These are phyloP conservation scores for Globisporangium takayamanum DNA, from an alignment of 352 stramenopile species.

Conservation along the genomic window DNA sequence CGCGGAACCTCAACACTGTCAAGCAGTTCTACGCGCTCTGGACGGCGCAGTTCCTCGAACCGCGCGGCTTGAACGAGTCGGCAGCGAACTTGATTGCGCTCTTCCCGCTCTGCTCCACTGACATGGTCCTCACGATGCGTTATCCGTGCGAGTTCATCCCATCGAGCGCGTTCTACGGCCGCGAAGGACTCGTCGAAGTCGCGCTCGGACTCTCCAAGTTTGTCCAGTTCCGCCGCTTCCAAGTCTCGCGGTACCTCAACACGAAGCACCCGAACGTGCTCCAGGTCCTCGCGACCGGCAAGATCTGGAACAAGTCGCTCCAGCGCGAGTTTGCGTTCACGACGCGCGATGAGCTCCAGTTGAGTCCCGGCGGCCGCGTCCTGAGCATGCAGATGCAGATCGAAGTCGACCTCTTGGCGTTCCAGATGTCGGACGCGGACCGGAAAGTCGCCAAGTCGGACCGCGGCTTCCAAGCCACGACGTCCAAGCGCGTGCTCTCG, in stretches of 20 bases:
- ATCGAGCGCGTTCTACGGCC: slow-evolving; percentile 69
- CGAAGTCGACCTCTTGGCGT: slow-evolving; percentile 73
- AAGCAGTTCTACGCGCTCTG: slow-evolving; percentile 85
- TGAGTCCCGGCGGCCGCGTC: slow-evolving; percentile 72
- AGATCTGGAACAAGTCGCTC: slow-evolving; percentile 77
- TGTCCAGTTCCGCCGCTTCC: slow-evolving; percentile 67
- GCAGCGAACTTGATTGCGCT: slow-evolving; percentile 60
- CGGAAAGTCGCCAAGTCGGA: slow-evolving; percentile 62
- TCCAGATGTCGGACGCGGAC: slow-evolving; percentile 71
- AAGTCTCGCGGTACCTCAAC: slow-evolving; percentile 62
- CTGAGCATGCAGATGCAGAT: slow-evolving; percentile 82
- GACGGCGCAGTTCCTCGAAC: slow-evolving; percentile 66
- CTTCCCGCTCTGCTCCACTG: slow-evolving; percentile 77
- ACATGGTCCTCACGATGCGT: slow-evolving; percentile 68
- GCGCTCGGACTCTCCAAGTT: slow-evolving; percentile 67
- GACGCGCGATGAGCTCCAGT: slow-evolving; percentile 72
- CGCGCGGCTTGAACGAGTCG: slow-evolving; percentile 39
- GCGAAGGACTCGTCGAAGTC: slow-evolving; percentile 76
- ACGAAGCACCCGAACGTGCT: slow-evolving; percentile 81
- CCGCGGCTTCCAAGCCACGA: slow-evolving; percentile 57
- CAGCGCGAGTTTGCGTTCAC: slow-evolving; percentile 78
- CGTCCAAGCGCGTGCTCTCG: slow-evolving; percentile 77
- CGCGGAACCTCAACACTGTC: slow-evolving; percentile 67
- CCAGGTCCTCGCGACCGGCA: slow-evolving; percentile 62
- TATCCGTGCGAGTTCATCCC: slow-evolving; percentile 80